Percentiles rank a stretch among this genome's conserved stretches.
phyloP scores from a whole-genome alignment of 257 asterid species.

The Solanum sejunctum region DNA sequence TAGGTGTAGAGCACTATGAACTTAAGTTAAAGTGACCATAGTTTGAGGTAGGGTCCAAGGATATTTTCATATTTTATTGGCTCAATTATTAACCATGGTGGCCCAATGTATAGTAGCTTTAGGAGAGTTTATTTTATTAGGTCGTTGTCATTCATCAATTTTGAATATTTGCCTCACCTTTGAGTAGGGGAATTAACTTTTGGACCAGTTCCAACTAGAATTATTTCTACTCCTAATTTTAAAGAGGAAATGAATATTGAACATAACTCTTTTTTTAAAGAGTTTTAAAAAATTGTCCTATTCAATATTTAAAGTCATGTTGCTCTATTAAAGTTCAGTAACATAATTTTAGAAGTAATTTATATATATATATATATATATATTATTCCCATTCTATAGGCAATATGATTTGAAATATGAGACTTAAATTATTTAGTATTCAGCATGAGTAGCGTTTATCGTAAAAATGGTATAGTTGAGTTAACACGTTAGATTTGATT shows the following conservation, averaged over 20 bases:
- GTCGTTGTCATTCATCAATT: neutral
- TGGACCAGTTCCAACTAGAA: neutral
- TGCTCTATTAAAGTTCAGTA: neutral
- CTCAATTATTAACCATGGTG: constrained; percentile 19
- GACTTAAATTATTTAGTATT: neutral
- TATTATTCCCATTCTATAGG: neutral
- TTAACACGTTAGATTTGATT: too few relatives aligned
- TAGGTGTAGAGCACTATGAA: constrained; percentile 3
- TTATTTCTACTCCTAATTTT: neutral
- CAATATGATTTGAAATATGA: neutral
- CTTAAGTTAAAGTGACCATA: constrained; percentile 10
- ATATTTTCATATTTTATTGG: constrained; percentile 5
- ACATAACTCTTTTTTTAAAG: neutral
- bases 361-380: neutral
- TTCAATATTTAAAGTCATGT: neutral
- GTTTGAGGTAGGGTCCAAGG: constrained; percentile 19
- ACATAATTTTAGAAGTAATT: neutral
- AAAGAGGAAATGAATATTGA: neutral
- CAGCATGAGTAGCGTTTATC: neutral
- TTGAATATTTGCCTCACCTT: neutral
- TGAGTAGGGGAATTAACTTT: neutral
- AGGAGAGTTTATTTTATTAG: neutral
- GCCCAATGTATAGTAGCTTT: neutral
- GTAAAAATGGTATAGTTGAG: too few relatives aligned
- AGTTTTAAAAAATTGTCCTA: neutral